Conservation (phyloP, 768 basidiomycete species). For the Tephrocybe sp. region DNA sequence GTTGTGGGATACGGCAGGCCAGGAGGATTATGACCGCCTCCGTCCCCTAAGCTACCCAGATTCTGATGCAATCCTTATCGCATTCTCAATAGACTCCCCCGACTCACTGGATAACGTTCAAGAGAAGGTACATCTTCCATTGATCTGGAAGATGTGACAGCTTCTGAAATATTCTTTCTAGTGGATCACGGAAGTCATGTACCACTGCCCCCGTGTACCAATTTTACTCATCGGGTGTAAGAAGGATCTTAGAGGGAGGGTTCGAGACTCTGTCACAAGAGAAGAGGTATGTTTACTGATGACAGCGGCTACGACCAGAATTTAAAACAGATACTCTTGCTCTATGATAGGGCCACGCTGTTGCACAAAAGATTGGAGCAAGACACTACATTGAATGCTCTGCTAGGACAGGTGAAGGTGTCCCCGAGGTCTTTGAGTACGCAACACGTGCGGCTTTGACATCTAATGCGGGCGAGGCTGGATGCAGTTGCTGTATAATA, state of each 20-base stretch:
- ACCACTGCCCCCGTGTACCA: constrained; percentile 91
- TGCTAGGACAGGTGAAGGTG: constrained; percentile 93
- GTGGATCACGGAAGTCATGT: constrained; percentile 99
- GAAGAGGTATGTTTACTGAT: constrained; percentile 64
- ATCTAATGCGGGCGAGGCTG: neutral
- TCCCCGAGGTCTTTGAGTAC: constrained; percentile 96
- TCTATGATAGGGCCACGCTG: constrained; percentile 74
- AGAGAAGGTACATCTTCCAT: constrained; percentile 72
- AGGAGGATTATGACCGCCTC: constrained; percentile 98
- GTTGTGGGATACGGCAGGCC: constrained; percentile 99
- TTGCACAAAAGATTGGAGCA: constrained; percentile 94
- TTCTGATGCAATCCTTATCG: constrained; percentile 99
- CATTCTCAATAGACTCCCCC: constrained; percentile 96
- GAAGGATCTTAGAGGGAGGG: constrained; percentile 95
- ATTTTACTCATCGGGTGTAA: constrained; percentile 98
- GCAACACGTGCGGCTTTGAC: constrained; percentile 87
- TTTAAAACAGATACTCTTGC: neutral
- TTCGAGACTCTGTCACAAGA: constrained; percentile 87
- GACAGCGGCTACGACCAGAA: too few relatives aligned
- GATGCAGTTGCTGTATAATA: constrained; percentile 4
- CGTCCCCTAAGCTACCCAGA: constrained; percentile 97
- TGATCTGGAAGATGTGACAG: neutral
- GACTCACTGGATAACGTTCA: constrained; percentile 99
- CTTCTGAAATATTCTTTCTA: constrained; percentile 28
- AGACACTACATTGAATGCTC: constrained; percentile 97